These are phyloP conservation scores for Aurifilum marmelostoma DNA, from an alignment of 2,329 filamentous ascomycete species.

Conservation along the genomic window DNA sequence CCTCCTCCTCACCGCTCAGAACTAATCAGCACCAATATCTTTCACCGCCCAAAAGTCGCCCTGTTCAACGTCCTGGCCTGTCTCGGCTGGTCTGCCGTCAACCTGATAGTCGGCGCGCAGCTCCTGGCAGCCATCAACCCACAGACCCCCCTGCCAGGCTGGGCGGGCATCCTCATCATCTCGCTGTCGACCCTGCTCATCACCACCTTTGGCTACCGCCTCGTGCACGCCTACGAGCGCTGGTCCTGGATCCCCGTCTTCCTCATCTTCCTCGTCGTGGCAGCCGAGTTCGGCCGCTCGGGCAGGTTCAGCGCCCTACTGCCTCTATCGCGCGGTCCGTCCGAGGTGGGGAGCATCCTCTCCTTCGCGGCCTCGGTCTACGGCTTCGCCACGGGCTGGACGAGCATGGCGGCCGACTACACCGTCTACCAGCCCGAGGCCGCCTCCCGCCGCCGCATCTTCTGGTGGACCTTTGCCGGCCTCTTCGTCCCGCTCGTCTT, in stretches of 20 bases:
- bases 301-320: slow-evolving; percentile 62
- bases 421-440: slow-evolving; percentile 74
- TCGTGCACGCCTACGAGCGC: slow-evolving; percentile 78
- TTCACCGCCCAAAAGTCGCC: slow-evolving; percentile 55
- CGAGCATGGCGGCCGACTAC: slow-evolving; percentile 75
- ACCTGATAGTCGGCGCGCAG: slow-evolving; percentile 79
- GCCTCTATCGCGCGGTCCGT: slow-evolving; percentile 61
- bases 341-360: slow-evolving; percentile 64
- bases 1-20: background rate
- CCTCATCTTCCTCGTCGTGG: slow-evolving; percentile 72
- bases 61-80: slow-evolving; percentile 72
- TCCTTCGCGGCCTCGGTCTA: slow-evolving; percentile 69
- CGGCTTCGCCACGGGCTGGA: slow-evolving; percentile 74
- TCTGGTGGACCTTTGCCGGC: slow-evolving; percentile 69
- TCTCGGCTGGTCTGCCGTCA: slow-evolving; percentile 76
- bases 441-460: slow-evolving; percentile 64
- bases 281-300: slow-evolving; percentile 69
- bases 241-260: slow-evolving; percentile 75
- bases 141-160: slow-evolving; percentile 63
- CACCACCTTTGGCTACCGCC: slow-evolving; percentile 74
- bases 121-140: slow-evolving; percentile 73
- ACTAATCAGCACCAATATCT: too few relatives aligned
- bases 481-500: slow-evolving; percentile 74
- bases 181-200: slow-evolving; percentile 68
- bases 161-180: slow-evolving; percentile 75